phyloP scores from a whole-genome alignment of 2,329 filamentous ascomycete genomes.

The Penicillium corylophilum region DNA sequence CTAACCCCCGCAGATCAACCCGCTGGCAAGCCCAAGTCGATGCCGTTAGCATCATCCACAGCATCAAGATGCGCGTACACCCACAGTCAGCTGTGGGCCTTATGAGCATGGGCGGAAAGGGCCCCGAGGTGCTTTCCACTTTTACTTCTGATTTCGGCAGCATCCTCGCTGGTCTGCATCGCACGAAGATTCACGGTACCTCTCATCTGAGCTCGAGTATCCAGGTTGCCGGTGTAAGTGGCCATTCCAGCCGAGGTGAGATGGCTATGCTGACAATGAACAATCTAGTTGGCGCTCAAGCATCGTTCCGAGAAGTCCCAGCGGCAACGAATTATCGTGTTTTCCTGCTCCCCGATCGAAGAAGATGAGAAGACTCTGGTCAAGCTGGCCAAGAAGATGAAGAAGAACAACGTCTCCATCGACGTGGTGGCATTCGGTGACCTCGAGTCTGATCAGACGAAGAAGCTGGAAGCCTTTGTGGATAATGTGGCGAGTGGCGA shows the following conservation, averaged over 20 bases:
- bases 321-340: slow-evolving; percentile 93
- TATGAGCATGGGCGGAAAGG: slow-evolving; percentile 98
- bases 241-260: background rate
- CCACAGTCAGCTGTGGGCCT: slow-evolving; percentile 95
- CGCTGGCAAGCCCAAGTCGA: slow-evolving; percentile 96
- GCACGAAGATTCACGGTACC: slow-evolving; percentile 88
- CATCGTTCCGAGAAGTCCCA: slow-evolving; percentile 98
- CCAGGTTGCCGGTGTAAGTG: slow-evolving; percentile 84
- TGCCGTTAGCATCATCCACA: slow-evolving; percentile 92
- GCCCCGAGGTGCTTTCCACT: slow-evolving; percentile 95
- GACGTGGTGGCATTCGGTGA: slow-evolving; percentile 96
- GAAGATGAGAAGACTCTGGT: slow-evolving; percentile 88
- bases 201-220: slow-evolving; percentile 90
- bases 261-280: slow-evolving; percentile 1
- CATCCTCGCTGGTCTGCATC: slow-evolving; percentile 86
- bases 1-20: slow-evolving; percentile 66
- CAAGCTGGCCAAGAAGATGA: slow-evolving; percentile 95
- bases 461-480: slow-evolving; percentile 91
- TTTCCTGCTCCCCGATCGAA: slow-evolving; percentile 87
- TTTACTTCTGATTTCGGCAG: slow-evolving; percentile 95
- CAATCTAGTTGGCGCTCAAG: slow-evolving; percentile 80
- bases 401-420: slow-evolving; percentile 92
- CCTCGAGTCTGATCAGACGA: slow-evolving; percentile 80
- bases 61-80: slow-evolving; percentile 90
- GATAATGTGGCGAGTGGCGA: slow-evolving; percentile 88